Evolutionary conservation across 192 early-diverging fungal genomes (phyloP).

Genomic region (Coemansia sp.): DNA sequence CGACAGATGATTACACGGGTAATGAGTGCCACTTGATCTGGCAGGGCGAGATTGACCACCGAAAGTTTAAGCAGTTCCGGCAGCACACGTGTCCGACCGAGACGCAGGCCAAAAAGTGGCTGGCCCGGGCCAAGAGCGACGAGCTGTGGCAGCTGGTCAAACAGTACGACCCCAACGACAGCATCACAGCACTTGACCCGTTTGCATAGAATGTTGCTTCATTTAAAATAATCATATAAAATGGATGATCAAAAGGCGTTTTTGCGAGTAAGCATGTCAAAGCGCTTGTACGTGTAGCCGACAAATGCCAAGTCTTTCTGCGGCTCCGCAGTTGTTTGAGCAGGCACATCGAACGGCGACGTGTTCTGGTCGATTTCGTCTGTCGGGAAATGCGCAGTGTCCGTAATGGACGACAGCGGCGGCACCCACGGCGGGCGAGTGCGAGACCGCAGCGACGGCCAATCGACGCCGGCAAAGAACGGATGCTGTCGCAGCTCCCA

Average conservation of each 20-base stretch:
- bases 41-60: conserved; percentile 83
- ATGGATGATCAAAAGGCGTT: conserved; percentile 58
- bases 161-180: conserved; percentile 38
- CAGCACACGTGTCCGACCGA: conserved; percentile 75
- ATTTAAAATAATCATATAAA: not conserved
- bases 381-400: conserved; percentile 96
- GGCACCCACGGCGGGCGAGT: conserved; percentile 93
- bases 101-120: conserved; percentile 65
- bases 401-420: conserved; percentile 87
- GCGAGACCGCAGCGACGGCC: conserved; percentile 75
- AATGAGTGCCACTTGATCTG: conserved; percentile 92
- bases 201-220: conserved; percentile 8
- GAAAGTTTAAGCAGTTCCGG: conserved; percentile 77
- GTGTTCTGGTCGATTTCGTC: conserved; percentile 86
- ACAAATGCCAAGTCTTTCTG: conserved; percentile 97
- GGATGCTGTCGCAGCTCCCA: conserved; percentile 89
- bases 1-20: conserved; percentile 37
- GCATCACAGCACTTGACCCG: conserved; percentile 20
- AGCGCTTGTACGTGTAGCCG: conserved; percentile 97
- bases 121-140: conserved; percentile 68
- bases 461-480: conserved; percentile 93
- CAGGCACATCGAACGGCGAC: conserved; percentile 44
- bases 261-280: conserved; percentile 75
- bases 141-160: conserved; percentile 89
- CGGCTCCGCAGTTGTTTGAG: conserved; percentile 30